Evolutionary conservation across 2,329 filamentous ascomycete genomes (phyloP).

Genomic region (Aspergillus floridensis): DNA sequence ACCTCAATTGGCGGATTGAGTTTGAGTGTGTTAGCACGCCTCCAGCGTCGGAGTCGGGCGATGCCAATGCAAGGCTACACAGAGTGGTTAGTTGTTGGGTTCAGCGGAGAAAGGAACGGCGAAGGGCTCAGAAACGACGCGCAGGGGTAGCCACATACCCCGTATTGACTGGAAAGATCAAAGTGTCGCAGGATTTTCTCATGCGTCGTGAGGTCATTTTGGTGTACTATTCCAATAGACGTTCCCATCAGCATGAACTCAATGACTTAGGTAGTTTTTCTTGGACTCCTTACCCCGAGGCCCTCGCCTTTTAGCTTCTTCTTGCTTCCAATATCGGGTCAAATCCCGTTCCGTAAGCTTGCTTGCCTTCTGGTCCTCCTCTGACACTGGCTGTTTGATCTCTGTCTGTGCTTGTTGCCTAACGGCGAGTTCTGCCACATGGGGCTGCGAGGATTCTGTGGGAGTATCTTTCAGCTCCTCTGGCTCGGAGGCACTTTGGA

Average conservation of each 20-base stretch:
- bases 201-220: conserved; percentile 65
- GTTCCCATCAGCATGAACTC: not conserved
- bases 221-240: conserved; percentile 59
- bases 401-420: conserved; percentile 51
- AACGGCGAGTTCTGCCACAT: conserved; percentile 37
- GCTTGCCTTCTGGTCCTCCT: conserved; percentile 52
- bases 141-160: conserved; percentile 60
- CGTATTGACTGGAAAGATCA: conserved; percentile 87
- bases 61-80: conserved; percentile 83
- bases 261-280: not conserved
- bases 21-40: conserved; percentile 75
- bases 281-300: conserved; percentile 48
- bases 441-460: conserved; percentile 28
- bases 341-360: conserved; percentile 68
- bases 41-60: conserved; percentile 77
- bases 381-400: conserved; percentile 31
- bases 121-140: not conserved
- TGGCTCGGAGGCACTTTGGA: conserved; percentile 25
- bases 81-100: not conserved
- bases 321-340: conserved; percentile 70
- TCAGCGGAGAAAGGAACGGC: not conserved
- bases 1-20: conserved; percentile 89
- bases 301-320: conserved; percentile 67
- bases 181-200: conserved; percentile 92
- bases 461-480: conserved; percentile 27